Evolutionary conservation across 2,329 filamentous ascomycete species (phyloP).

Genomic region (Exophiala calicioides): DNA sequence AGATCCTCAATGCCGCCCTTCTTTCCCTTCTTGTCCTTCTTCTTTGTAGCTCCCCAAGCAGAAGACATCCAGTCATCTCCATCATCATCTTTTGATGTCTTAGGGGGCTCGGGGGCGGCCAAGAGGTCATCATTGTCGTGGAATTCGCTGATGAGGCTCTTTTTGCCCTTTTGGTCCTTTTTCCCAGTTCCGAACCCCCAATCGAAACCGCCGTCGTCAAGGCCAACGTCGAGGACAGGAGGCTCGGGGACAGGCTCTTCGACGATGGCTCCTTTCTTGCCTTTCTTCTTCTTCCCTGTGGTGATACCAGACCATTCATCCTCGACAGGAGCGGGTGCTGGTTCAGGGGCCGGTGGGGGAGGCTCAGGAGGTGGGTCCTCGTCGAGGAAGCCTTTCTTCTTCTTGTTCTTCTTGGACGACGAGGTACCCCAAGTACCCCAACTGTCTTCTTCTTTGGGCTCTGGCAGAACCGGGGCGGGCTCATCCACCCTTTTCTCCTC

Average conservation of each 20-base stretch:
- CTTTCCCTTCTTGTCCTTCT: slow-evolving; percentile 47
- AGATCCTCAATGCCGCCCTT: slow-evolving; percentile 33
- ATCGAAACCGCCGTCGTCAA: slow-evolving; percentile 20
- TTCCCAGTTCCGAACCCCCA: slow-evolving; percentile 41
- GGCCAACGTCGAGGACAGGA: slow-evolving; percentile 8
- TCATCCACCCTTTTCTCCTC: slow-evolving; percentile 41
- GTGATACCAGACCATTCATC: slow-evolving; percentile 25
- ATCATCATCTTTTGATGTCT: slow-evolving; percentile 33
- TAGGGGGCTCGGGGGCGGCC: slow-evolving; percentile 34
- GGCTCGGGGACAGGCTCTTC: slow-evolving; percentile 25
- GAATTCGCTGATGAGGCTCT: slow-evolving; percentile 35
- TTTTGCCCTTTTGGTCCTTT: slow-evolving; percentile 43
- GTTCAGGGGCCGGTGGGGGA: slow-evolving; percentile 19
- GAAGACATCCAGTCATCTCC: slow-evolving; percentile 41
- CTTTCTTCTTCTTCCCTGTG: slow-evolving; percentile 36
- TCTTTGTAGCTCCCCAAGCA: slow-evolving; percentile 38
- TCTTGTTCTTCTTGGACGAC: slow-evolving; percentile 49
- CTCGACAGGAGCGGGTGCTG: slow-evolving; percentile 37
- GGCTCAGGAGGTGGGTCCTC: slow-evolving; percentile 29
- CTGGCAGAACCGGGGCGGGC: slow-evolving; percentile 24
- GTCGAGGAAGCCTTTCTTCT: slow-evolving; percentile 36
- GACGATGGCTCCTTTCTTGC: slow-evolving; percentile 30
- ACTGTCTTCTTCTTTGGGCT: slow-evolving; percentile 35
- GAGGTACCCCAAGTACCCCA: slow-evolving; percentile 37
- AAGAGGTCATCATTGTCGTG: slow-evolving; percentile 32